Conservation (phyloP, 805 yeast genomes). For the Yamadazyma nakazawae region DNA sequence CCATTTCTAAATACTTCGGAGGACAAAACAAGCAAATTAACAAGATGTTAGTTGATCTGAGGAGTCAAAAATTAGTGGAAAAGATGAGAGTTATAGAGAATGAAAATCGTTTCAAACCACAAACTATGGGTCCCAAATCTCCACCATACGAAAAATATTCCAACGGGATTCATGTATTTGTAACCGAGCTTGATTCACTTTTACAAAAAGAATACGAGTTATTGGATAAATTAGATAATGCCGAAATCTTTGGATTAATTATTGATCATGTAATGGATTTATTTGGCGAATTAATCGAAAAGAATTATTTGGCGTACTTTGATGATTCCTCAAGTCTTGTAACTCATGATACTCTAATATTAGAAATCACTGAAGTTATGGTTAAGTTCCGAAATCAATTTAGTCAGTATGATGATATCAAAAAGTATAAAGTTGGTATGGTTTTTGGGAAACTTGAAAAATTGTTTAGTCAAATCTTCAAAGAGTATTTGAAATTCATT, state of each 20-base stretch:
- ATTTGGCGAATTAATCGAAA: slow-evolving; percentile 11
- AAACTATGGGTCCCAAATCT: slow-evolving; percentile 19
- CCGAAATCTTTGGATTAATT: slow-evolving; percentile 3
- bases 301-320: slow-evolving; percentile 12
- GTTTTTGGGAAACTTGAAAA: slow-evolving; percentile 7
- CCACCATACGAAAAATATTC: slow-evolving; percentile 59
- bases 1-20: slow-evolving; percentile 46
- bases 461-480: slow-evolving; percentile 33
- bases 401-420: slow-evolving; percentile 9
- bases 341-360: slow-evolving; percentile 25
- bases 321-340: slow-evolving; percentile 13
- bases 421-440: slow-evolving; percentile 10
- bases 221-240: slow-evolving; percentile 29
- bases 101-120: slow-evolving; percentile 23
- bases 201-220: slow-evolving; percentile 51
- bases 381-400: slow-evolving; percentile 19
- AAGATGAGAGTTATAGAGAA: slow-evolving; percentile 38
- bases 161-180: slow-evolving; percentile 54
- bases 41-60: slow-evolving; percentile 18
- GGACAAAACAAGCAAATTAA: slow-evolving; percentile 16
- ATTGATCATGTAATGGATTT: slow-evolving; percentile 11
- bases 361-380: slow-evolving; percentile 47
- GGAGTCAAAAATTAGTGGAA: slow-evolving; percentile 33
- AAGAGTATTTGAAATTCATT: slow-evolving; percentile 54
- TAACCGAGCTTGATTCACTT: slow-evolving; percentile 48